Percentiles rank a stretch among this genome's conserved stretches.
Conservation (phyloP, 306 rosid species). For the Fragaria nilgerrensis region DNA sequence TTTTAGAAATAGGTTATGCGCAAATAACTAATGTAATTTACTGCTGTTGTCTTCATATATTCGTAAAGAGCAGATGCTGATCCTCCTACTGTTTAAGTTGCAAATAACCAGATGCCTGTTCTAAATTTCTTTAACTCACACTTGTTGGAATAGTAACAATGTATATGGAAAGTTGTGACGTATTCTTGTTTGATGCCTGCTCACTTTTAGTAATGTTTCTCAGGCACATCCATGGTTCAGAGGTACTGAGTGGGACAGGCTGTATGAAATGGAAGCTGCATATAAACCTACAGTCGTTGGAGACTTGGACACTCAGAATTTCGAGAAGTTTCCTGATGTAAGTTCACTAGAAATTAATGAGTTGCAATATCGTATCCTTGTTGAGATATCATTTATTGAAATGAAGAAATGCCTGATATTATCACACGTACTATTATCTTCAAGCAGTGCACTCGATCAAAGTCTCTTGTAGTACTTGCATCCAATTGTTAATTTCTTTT, state of each 20-base stretch:
- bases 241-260: slow-evolving; percentile 81
- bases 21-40: not conserved
- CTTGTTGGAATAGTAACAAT: slow-evolving; percentile 5
- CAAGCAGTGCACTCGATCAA: not conserved
- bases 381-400: not conserved
- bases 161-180: not conserved
- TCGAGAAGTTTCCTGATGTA: slow-evolving; percentile 96
- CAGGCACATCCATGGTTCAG: slow-evolving; percentile 98
- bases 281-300: slow-evolving; percentile 80
- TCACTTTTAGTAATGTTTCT: slow-evolving; percentile 21
- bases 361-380: not conserved
- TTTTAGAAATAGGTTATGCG: not conserved
- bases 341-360: slow-evolving; percentile 29
- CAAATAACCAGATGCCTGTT: not conserved
- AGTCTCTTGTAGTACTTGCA: not conserved
- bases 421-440: not conserved
- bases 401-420: slow-evolving; percentile 1
- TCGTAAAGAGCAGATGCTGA: not conserved
- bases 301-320: slow-evolving; percentile 95
- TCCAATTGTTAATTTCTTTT: not conserved
- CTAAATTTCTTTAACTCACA: not conserved
- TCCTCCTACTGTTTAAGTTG: slow-evolving; percentile 4
- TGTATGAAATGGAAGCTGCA: slow-evolving; percentile 92
- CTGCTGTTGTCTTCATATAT: not conserved
- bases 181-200: not conserved